These are phyloP conservation scores for Umbilicus rupestris DNA, from an alignment of 164 flowering plant genomes.

Conservation along the genomic window DNA sequence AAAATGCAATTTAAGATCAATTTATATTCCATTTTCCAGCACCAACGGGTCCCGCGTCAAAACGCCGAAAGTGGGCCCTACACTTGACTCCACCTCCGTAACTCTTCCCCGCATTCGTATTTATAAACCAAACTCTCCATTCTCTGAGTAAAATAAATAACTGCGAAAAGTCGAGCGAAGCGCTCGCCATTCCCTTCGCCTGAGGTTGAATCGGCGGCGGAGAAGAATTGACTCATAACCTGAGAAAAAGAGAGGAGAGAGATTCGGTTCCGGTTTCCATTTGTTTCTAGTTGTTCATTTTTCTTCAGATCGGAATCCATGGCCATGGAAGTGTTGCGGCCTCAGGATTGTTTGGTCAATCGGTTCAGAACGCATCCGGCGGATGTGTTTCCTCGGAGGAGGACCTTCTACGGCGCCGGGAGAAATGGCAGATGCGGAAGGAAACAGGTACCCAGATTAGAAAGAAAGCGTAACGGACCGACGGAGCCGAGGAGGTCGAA, in stretches of 20 bases:
- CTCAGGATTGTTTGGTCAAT: constrained; percentile 27
- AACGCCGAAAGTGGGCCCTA: too few species aligned
- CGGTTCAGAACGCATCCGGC: constrained; percentile 16
- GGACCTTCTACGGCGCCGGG: neutral
- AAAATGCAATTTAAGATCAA: too few species aligned
- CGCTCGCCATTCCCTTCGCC: too few species aligned
- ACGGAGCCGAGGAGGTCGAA: constrained; percentile 20
- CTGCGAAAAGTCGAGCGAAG: too few species aligned
- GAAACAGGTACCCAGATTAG: constrained; percentile 17
- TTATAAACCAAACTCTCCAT: too few species aligned
- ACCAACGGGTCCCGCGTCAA: too few species aligned
- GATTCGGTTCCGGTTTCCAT: neutral
- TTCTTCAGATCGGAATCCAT: constrained; percentile 13
- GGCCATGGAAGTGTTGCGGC: constrained; percentile 42
- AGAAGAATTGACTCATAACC: too few species aligned
- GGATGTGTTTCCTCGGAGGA: constrained; percentile 23
- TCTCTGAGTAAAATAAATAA: too few species aligned
- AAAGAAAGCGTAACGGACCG: constrained; percentile 14
- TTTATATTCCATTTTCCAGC: too few species aligned
- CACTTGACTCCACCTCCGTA: too few species aligned
- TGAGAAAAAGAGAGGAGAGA: neutral
- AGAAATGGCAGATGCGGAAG: constrained; percentile 15
- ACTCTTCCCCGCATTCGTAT: too few species aligned
- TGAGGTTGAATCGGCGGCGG: neutral
- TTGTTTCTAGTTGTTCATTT: neutral